These are phyloP conservation scores for Diaporthe batatas DNA, from an alignment of 2,329 filamentous ascomycete genomes.

Conservation along the genomic window DNA sequence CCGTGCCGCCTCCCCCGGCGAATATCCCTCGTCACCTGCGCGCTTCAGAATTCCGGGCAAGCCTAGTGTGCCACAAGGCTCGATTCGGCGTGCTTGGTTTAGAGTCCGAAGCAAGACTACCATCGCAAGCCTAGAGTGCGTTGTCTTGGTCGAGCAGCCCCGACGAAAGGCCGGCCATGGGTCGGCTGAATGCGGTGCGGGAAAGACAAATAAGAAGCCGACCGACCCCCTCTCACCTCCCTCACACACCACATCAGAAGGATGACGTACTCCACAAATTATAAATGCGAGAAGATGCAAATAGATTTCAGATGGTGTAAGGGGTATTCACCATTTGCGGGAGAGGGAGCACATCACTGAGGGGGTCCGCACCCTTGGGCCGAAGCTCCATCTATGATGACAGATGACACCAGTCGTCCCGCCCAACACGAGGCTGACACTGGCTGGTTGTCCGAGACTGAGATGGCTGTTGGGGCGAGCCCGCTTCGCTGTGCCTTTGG, in stretches of 20 bases:
- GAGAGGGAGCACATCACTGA: conserved; percentile 13
- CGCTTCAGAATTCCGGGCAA: background rate
- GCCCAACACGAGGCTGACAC: background rate
- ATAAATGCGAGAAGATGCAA: background rate
- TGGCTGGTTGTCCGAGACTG: background rate
- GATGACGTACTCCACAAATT: background rate
- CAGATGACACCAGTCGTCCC: background rate
- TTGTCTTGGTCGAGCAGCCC: conserved; percentile 1
- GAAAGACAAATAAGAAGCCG: conserved; percentile 62
- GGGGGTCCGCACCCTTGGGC: conserved; percentile 15
- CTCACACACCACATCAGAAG: conserved; percentile 1
- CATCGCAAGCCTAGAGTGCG: too few relatives aligned
- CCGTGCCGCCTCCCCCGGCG: too few relatives aligned
- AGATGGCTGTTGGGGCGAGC: background rate
- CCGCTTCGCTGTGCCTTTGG: background rate
- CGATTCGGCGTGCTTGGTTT: background rate
- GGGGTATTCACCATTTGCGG: background rate
- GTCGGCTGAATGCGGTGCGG: conserved; percentile 79
- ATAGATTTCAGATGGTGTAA: background rate
- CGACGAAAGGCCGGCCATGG: conserved; percentile 74
- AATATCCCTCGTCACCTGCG: background rate
- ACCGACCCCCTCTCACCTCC: conserved; percentile 8
- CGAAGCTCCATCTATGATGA: background rate
- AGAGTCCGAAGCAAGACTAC: too few relatives aligned
- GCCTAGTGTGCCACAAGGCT: background rate